A percentile compares a stretch with the other conserved stretches of the same genome.
phyloP scores from a whole-genome alignment of 2,329 filamentous ascomycete genomes.

The Neofusicoccum umdonicola region DNA sequence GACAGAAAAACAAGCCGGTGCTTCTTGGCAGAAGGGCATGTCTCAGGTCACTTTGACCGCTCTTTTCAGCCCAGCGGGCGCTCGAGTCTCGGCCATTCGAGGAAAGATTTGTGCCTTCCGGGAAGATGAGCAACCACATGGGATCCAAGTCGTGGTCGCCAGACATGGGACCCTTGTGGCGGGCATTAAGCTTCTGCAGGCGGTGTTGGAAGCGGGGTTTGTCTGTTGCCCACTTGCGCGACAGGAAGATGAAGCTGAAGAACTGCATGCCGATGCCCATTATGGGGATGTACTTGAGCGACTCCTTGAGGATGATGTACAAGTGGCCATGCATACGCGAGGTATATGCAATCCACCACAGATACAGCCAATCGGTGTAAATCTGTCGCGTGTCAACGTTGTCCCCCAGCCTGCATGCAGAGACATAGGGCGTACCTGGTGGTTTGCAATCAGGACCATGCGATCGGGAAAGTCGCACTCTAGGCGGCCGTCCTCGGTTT shows the following conservation, averaged over 20 bases:
- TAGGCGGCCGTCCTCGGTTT: slow-evolving; percentile 67
- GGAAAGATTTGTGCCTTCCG: slow-evolving; percentile 81
- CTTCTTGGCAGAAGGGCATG: slow-evolving; percentile 75
- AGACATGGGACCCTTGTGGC: slow-evolving; percentile 38
- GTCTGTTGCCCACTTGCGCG: slow-evolving; percentile 83
- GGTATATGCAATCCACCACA: slow-evolving; percentile 89
- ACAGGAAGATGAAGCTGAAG: slow-evolving; percentile 88
- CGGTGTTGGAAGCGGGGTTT: slow-evolving; percentile 71
- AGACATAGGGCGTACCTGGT: slow-evolving; percentile 53
- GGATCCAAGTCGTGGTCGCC: slow-evolving; percentile 59
- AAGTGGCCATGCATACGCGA: slow-evolving; percentile 78
- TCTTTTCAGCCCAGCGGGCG: slow-evolving; percentile 73
- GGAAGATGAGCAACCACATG: slow-evolving; percentile 89
- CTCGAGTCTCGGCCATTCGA: slow-evolving; percentile 69
- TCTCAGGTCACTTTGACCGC: slow-evolving; percentile 64
- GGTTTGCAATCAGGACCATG: slow-evolving; percentile 79
- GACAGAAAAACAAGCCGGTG: slow-evolving; percentile 76
- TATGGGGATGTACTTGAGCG: slow-evolving; percentile 77
- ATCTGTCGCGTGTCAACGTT: slow-evolving; percentile 48
- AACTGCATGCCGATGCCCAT: slow-evolving; percentile 82
- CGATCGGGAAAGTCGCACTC: slow-evolving; percentile 77
- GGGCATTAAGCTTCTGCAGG: slow-evolving; percentile 65
- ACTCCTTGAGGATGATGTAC: slow-evolving; percentile 89
- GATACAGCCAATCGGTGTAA: slow-evolving; percentile 86
- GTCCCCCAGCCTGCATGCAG: neutral